Conservation (phyloP, 2,329 filamentous ascomycete species). For the Rhexocercosporidium sp. region DNA sequence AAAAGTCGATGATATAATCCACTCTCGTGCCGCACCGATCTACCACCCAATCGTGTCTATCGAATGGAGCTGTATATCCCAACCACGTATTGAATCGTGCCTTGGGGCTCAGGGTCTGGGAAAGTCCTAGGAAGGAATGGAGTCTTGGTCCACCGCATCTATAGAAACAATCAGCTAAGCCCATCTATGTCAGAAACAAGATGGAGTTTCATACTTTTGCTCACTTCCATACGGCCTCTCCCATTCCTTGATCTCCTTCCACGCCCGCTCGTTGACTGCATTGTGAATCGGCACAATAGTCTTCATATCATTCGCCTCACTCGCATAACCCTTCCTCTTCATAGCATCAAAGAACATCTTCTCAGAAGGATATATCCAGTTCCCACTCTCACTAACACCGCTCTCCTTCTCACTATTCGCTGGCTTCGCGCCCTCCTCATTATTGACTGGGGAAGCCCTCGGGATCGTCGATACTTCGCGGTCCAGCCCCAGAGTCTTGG, state of each 20-base stretch:
- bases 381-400: conserved; percentile 71
- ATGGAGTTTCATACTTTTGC: conserved; percentile 54
- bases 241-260: conserved; percentile 91
- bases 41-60: conserved; percentile 96
- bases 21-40: conserved; percentile 85
- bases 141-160: conserved; percentile 80
- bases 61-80: conserved; percentile 92
- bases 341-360: conserved; percentile 98
- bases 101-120: conserved; percentile 73
- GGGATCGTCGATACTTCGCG: conserved; percentile 84
- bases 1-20: conserved; percentile 99
- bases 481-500: conserved; percentile 59
- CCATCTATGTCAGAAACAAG: neutral
- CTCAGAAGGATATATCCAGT: conserved; percentile 97
- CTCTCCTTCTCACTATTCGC: conserved; percentile 83
- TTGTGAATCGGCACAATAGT: conserved; percentile 97
- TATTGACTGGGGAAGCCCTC: conserved; percentile 55
- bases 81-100: conserved; percentile 82
- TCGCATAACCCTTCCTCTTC: conserved; percentile 84
- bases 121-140: conserved; percentile 80
- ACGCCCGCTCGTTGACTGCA: conserved; percentile 95
- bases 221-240: conserved; percentile 70
- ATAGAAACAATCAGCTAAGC: conserved; percentile 4
- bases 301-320: conserved; percentile 76
- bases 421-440: conserved; percentile 49